Conservation (phyloP, 1,139 yeast genomes). For the Taiozyma sp. region DNA sequence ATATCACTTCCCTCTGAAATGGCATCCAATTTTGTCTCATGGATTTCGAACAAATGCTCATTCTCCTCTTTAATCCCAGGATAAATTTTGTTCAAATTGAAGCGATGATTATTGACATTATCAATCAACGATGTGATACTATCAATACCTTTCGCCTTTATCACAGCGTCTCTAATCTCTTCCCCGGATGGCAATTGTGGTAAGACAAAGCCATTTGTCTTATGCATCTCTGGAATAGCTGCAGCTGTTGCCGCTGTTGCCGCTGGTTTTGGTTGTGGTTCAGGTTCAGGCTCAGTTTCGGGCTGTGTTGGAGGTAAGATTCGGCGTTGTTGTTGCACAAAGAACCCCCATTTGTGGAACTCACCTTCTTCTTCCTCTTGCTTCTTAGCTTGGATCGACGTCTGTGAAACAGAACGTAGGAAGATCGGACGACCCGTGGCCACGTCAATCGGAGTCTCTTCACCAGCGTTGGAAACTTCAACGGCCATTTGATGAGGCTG, state of each 20-base stretch:
- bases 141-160: conserved; percentile 73
- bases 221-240: conserved; percentile 3
- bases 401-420: conserved; percentile 58
- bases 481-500: conserved; percentile 66
- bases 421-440: conserved; percentile 69
- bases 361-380: conserved; percentile 93
- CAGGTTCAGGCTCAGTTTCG: background rate
- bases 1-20: background rate
- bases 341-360: conserved; percentile 77
- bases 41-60: background rate
- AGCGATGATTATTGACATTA: conserved; percentile 50
- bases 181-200: conserved; percentile 64
- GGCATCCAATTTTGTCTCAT: background rate
- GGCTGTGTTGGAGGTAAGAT: conserved; percentile 30
- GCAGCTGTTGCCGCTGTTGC: too few relatives aligned
- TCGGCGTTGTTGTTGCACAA: conserved; percentile 56
- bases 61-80: conserved; percentile 15
- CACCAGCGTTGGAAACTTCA: conserved; percentile 49
- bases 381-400: conserved; percentile 63
- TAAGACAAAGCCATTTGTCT: conserved; percentile 12
- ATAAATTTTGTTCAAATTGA: conserved; percentile 54
- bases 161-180: conserved; percentile 71
- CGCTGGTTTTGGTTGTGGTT: conserved; percentile 1
- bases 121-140: conserved; percentile 67
- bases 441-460: conserved; percentile 54